phyloP scores from a whole-genome alignment of 1,284 basidiomycete genomes.

The Ustilago xerochloae region DNA sequence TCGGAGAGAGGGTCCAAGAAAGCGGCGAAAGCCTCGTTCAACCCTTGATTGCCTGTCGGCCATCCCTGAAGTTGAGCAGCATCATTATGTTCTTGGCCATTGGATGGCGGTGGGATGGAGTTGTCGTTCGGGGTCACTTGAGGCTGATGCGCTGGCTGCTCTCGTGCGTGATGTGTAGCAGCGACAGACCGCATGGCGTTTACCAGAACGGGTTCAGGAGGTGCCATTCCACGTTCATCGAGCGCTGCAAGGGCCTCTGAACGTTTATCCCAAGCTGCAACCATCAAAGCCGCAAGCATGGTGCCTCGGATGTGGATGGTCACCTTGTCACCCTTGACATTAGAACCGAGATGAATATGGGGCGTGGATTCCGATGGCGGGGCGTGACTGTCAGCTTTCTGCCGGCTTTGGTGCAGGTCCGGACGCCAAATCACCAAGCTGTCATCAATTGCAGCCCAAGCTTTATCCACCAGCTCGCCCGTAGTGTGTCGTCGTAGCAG shows the following conservation, averaged over 20 bases:
- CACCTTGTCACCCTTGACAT: neutral
- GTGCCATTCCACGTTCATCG: neutral
- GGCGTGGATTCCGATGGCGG: neutral
- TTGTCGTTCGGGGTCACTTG: too few species aligned
- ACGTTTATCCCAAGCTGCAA: conserved; percentile 27
- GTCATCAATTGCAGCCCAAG: conserved; percentile 7
- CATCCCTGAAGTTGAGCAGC: neutral
- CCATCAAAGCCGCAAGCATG: conserved; percentile 17
- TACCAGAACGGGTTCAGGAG: conserved; percentile 9
- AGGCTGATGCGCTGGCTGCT: neutral
- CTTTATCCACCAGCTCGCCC: conserved; percentile 5
- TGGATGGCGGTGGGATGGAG: too few species aligned
- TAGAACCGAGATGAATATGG: conserved; percentile 1
- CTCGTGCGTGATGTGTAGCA: neutral
- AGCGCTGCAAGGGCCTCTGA: conserved; percentile 3
- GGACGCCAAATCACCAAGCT: conserved; percentile 19
- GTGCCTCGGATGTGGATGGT: conserved; percentile 11
- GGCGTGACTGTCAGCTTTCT: neutral
- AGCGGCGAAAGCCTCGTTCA: neutral
- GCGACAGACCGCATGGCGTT: conserved; percentile 7
- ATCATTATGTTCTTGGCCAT: neutral
- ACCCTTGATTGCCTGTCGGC: neutral
- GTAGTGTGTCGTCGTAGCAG: conserved; percentile 14
- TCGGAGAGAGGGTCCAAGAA: neutral
- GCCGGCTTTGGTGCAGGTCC: conserved; percentile 5